Conservation (phyloP, 2,329 filamentous ascomycete species). For the Aspergillus arachidicola region DNA sequence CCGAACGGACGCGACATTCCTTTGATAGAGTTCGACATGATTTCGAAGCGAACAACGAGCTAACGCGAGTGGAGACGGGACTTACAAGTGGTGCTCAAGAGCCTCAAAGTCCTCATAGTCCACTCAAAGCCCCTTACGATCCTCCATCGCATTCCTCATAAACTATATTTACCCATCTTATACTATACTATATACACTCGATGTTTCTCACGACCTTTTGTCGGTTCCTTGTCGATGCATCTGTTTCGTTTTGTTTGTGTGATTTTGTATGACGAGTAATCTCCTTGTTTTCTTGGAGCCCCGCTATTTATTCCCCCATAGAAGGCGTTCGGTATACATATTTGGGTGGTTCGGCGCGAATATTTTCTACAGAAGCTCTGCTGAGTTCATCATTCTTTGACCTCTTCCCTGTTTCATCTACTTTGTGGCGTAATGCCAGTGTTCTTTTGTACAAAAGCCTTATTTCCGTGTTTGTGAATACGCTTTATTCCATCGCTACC, state of each 20-base stretch:
- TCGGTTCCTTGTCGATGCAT: constrained; percentile 25
- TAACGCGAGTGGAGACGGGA: constrained; percentile 80
- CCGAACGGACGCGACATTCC: constrained; percentile 80
- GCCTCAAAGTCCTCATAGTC: constrained; percentile 36
- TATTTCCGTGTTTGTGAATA: constrained; percentile 1
- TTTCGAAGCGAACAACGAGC: constrained; percentile 87
- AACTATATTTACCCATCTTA: constrained; percentile 17
- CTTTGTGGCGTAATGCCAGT: constrained; percentile 6
- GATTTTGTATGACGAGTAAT: constrained; percentile 32
- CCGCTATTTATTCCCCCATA: constrained; percentile 42
- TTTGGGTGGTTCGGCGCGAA: constrained; percentile 37
- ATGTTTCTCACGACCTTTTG: constrained; percentile 36
- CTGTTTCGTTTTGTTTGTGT: constrained; percentile 23
- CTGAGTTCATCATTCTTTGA: constrained; percentile 15
- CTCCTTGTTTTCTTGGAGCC: constrained; percentile 24
- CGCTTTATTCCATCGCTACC: not conserved
- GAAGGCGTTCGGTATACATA: constrained; percentile 43
- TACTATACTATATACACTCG: constrained; percentile 30
- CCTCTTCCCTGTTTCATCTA: constrained; percentile 10
- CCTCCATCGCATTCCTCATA: constrained; percentile 35
- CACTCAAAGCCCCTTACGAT: constrained; percentile 37
- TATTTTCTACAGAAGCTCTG: constrained; percentile 10
- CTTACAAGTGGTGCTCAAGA: constrained; percentile 28
- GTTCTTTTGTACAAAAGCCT: constrained; percentile 5
- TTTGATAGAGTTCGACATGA: constrained; percentile 83